These are phyloP conservation scores for Alternaria alternata DNA, from an alignment of 2,329 filamentous ascomycete species.

Conservation along the genomic window DNA sequence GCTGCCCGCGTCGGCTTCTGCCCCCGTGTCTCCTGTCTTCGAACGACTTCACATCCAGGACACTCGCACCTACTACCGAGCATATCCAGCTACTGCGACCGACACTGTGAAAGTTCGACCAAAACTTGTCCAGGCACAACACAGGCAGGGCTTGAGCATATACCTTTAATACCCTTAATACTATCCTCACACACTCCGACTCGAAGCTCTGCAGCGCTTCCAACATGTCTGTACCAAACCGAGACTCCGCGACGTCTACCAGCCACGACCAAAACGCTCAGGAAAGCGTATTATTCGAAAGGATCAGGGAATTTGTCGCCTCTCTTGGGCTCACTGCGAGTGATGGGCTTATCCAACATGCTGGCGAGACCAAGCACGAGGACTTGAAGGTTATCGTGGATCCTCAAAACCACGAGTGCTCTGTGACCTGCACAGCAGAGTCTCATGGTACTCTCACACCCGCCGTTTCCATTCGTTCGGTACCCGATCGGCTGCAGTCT, in stretches of 20 bases:
- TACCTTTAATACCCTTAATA: neutral
- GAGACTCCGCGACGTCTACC: slow-evolving; percentile 5
- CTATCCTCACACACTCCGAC: neutral
- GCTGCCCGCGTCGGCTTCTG: slow-evolving; percentile 30
- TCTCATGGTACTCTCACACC: slow-evolving; percentile 27
- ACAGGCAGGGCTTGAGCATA: slow-evolving; percentile 4
- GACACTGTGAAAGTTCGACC: neutral
- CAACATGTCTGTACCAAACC: slow-evolving; percentile 24
- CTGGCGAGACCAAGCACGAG: slow-evolving; percentile 40
- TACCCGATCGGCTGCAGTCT: slow-evolving; percentile 46
- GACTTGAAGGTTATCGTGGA: slow-evolving; percentile 31
- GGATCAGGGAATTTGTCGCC: slow-evolving; percentile 33
- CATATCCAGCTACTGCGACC: neutral
- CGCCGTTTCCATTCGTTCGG: slow-evolving; percentile 29
- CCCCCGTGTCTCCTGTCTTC: slow-evolving; percentile 17
- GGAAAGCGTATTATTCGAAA: slow-evolving; percentile 26
- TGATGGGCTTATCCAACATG: slow-evolving; percentile 38
- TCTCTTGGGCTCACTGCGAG: slow-evolving; percentile 32
- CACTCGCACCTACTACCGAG: slow-evolving; percentile 4
- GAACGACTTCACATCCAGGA: slow-evolving; percentile 4
- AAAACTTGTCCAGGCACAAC: neutral
- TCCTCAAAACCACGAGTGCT: slow-evolving; percentile 30
- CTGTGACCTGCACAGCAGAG: slow-evolving; percentile 18
- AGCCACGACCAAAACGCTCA: slow-evolving; percentile 12
- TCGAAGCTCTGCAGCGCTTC: slow-evolving; percentile 3